These are phyloP conservation scores for Echeveria elegans DNA, from an alignment of 164 flowering plant genomes.

Conservation along the genomic window DNA sequence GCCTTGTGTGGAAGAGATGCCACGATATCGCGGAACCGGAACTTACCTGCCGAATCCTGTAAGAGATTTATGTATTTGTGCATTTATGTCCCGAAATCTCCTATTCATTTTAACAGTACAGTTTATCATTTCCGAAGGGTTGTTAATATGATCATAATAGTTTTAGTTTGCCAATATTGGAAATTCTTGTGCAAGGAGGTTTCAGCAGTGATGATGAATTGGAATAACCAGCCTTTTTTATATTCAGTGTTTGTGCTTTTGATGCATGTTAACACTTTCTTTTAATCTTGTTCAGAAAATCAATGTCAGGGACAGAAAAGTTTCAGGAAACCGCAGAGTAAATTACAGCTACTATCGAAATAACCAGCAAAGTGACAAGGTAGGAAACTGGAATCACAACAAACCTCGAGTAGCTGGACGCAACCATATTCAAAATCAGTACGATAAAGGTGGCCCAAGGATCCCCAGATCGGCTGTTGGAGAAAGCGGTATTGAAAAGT, in stretches of 20 bases:
- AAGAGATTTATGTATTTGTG: slow-evolving; percentile 21
- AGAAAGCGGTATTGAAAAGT: slow-evolving; percentile 50
- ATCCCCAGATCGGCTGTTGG: slow-evolving; percentile 30
- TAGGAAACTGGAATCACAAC: slow-evolving; percentile 64
- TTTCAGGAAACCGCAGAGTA: slow-evolving; percentile 56
- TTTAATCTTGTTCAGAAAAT: slow-evolving; percentile 44
- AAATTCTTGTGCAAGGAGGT: background rate
- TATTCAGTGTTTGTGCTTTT: background rate
- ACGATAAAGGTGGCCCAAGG: slow-evolving; percentile 54
- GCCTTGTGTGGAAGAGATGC: slow-evolving; percentile 60
- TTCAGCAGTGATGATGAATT: background rate
- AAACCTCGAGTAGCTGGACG: slow-evolving; percentile 59
- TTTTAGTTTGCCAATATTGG: background rate
- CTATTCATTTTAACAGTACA: background rate
- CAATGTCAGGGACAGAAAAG: slow-evolving; percentile 53
- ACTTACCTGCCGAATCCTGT: slow-evolving; percentile 96
- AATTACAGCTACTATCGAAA: slow-evolving; percentile 45
- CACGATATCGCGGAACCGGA: slow-evolving; percentile 95
- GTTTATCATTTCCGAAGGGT: background rate
- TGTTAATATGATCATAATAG: background rate
- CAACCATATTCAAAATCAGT: slow-evolving; percentile 47
- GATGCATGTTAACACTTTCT: slow-evolving; percentile 6
- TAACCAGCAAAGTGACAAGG: slow-evolving; percentile 70
- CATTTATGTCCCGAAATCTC: background rate
- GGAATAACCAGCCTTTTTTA: background rate